phyloP scores from a whole-genome alignment of 108 stramenopile genomes.

The Skeletonema potamos region DNA sequence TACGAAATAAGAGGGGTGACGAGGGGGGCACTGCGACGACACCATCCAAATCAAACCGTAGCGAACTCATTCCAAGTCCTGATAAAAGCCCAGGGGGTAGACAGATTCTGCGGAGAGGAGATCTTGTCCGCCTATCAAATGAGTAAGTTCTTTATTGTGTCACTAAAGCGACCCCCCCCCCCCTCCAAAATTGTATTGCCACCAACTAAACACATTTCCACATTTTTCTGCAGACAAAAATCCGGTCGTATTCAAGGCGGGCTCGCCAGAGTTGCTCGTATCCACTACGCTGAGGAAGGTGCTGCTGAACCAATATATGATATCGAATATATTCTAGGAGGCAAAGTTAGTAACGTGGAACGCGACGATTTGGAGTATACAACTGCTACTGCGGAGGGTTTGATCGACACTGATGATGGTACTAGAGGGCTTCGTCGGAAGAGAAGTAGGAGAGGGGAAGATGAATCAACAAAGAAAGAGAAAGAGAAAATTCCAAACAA shows the following conservation, averaged over 20 bases:
- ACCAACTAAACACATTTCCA: background rate
- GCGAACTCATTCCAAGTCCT: background rate
- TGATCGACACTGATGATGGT: constrained; percentile 44
- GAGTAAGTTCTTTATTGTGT: constrained; percentile 23
- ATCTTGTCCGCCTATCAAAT: constrained; percentile 29
- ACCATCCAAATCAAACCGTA: background rate
- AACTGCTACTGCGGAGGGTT: constrained; percentile 62
- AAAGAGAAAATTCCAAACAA: background rate
- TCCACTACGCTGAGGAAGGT: background rate
- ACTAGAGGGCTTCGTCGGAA: constrained; percentile 3
- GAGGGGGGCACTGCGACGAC: background rate
- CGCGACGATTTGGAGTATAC: constrained; percentile 57
- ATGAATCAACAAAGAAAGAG: background rate
- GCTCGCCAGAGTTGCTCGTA: constrained; percentile 22
- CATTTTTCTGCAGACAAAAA: constrained; percentile 2
- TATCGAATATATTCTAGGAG: constrained; percentile 44
- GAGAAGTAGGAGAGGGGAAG: background rate
- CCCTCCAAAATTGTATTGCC: background rate
- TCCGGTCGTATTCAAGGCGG: constrained; percentile 42
- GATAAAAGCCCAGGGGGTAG: background rate
- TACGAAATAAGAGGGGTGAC: background rate
- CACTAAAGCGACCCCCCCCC: background rate
- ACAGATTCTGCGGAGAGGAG: constrained; percentile 33
- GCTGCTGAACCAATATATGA: constrained; percentile 9
- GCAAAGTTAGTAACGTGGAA: constrained; percentile 44